Conservation (phyloP, 164 flowering plant genomes). For the Cinnamomum micranthum region DNA sequence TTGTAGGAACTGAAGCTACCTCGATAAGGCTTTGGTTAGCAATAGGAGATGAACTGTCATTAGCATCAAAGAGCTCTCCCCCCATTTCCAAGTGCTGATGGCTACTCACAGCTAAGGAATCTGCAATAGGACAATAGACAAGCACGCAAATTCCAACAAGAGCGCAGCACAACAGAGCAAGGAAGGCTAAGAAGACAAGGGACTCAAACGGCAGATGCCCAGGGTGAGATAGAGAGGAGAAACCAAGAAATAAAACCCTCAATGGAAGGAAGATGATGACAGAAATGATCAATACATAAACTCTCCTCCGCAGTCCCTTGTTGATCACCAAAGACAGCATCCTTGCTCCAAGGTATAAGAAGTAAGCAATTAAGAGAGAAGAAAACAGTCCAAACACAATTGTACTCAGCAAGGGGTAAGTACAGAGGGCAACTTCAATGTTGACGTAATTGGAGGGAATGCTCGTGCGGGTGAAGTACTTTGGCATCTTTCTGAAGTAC, state of each 20-base stretch:
- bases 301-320: constrained; percentile 79
- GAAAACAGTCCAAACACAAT: constrained; percentile 70
- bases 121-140: constrained; percentile 82
- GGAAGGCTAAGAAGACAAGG: constrained; percentile 70
- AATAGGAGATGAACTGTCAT: constrained; percentile 57
- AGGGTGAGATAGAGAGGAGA: constrained; percentile 64
- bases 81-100: constrained; percentile 52
- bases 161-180: constrained; percentile 60
- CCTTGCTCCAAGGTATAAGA: constrained; percentile 72
- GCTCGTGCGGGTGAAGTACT: constrained; percentile 51
- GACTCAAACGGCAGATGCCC: constrained; percentile 57
- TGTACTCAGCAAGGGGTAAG: constrained; percentile 85
- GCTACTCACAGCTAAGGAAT: constrained; percentile 64
- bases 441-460: background rate
- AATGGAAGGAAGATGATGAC: constrained; percentile 66
- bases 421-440: constrained; percentile 47
- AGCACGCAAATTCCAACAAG: constrained; percentile 70
- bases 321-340: constrained; percentile 74
- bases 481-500: constrained; percentile 36
- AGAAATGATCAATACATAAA: constrained; percentile 59
- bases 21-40: constrained; percentile 55
- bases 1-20: constrained; percentile 26
- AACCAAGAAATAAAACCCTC: constrained; percentile 79
- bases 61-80: constrained; percentile 29
- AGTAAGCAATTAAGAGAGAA: constrained; percentile 45